Percentiles rank a stretch among this genome's conserved stretches.
phyloP scores from a whole-genome alignment of 2,329 filamentous ascomycete genomes.

The Chaetomium olivaceum region DNA sequence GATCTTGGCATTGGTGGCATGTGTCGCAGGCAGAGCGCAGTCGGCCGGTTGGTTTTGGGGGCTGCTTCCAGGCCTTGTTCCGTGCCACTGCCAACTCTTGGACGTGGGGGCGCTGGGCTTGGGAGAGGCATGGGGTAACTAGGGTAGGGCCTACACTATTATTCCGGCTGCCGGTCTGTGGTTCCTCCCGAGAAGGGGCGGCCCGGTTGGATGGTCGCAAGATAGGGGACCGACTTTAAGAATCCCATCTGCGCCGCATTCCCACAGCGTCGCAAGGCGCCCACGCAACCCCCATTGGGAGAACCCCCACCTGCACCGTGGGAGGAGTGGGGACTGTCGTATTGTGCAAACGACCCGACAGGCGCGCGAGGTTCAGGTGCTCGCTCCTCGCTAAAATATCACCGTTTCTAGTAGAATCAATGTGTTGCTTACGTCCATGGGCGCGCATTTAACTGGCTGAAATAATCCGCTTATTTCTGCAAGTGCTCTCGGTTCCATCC shows the following conservation, averaged over 20 bases:
- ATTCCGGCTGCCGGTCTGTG: not conserved
- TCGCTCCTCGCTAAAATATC: not conserved
- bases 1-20: not conserved
- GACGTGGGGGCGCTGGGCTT: not conserved
- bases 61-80: not conserved
- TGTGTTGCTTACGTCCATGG: not conserved
- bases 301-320: not conserved
- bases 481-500: not conserved
- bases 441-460: not conserved
- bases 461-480: not conserved
- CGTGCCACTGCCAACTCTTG: not conserved
- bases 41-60: not conserved
- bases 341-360: not conserved
- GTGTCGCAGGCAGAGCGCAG: not conserved
- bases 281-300: not conserved
- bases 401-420: not conserved
- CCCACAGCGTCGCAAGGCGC: not conserved
- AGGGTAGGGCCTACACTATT: not conserved
- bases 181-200: not conserved
- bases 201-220: not conserved
- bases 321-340: not conserved
- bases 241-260: not conserved
- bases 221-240: not conserved
- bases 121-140: not conserved
- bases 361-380: not conserved